Percentiles rank a stretch among this genome's conserved stretches.
Conservation (phyloP, 441 rosid species). For the Breynia disticha region DNA sequence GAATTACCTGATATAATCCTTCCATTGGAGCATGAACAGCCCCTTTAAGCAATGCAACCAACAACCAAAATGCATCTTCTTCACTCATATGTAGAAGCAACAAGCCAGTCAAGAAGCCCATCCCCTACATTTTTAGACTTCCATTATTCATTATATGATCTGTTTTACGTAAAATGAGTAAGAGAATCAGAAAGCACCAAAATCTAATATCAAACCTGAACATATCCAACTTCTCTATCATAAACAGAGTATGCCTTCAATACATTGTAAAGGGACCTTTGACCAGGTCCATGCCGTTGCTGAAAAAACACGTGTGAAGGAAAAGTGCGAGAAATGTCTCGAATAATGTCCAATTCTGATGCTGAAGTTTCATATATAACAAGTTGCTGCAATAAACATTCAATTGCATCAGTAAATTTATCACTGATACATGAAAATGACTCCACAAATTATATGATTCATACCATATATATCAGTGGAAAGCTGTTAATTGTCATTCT, state of each 20-base stretch:
- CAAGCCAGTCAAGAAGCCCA: constrained; percentile 90
- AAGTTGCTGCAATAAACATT: constrained; percentile 57
- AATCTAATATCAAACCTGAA: constrained; percentile 49
- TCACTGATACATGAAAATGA: neutral
- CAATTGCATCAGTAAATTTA: constrained; percentile 9
- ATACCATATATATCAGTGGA: too few species aligned
- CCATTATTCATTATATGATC: constrained; percentile 6
- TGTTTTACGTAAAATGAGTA: constrained; percentile 7
- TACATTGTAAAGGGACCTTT: constrained; percentile 91
- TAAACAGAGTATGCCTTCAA: constrained; percentile 91
- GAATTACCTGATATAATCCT: constrained; percentile 79
- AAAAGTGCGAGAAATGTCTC: constrained; percentile 90
- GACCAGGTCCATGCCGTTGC: constrained; percentile 98
- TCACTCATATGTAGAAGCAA: constrained; percentile 96
- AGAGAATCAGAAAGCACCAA: constrained; percentile 4
- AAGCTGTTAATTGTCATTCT: too few species aligned
- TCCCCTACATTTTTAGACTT: constrained; percentile 52
- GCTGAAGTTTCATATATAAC: constrained; percentile 88
- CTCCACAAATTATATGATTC: too few species aligned
- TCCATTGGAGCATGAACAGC: constrained; percentile 98
- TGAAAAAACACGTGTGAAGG: constrained; percentile 97
- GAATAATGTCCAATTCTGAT: constrained; percentile 84
- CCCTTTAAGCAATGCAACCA: constrained; percentile 94
- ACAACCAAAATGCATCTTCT: constrained; percentile 95
- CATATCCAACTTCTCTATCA: constrained; percentile 94